Conservation (phyloP, 257 asterid species). For the Plectranthus barbatus region DNA sequence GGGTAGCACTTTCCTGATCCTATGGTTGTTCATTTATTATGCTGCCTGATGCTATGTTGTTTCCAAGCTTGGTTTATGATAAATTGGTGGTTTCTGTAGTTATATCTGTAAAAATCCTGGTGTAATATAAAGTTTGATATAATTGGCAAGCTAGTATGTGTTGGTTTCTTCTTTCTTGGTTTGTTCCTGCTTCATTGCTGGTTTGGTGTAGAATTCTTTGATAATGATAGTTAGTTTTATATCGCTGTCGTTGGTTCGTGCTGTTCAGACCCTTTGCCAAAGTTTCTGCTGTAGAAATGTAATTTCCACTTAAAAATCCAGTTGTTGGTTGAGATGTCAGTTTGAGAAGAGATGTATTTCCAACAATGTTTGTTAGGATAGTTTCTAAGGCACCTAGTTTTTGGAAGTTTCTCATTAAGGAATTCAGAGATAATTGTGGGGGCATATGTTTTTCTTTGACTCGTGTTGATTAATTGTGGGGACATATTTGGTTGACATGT, state of each 20-base stretch:
- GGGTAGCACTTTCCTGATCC: slow-evolving; percentile 40
- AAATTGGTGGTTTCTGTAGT: neutral
- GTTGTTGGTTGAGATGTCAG: slow-evolving; percentile 22
- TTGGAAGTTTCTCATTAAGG: neutral
- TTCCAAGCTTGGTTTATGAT: neutral
- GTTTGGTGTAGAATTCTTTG: neutral
- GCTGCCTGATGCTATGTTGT: neutral
- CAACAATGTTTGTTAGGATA: slow-evolving; percentile 12
- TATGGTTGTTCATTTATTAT: neutral
- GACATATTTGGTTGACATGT: neutral
- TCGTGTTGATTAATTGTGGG: neutral
- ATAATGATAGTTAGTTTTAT: neutral
- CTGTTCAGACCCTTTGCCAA: slow-evolving; percentile 14
- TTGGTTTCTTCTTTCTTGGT: neutral
- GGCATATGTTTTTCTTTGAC: neutral
- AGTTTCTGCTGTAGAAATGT: slow-evolving; percentile 17
- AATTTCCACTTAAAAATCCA: slow-evolving; percentile 6
- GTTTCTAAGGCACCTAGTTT: slow-evolving; percentile 15
- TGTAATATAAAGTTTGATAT: neutral
- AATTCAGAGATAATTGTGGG: neutral
- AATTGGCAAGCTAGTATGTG: neutral
- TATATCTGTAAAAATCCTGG: neutral
- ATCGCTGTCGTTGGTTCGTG: slow-evolving; percentile 1
- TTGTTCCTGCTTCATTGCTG: neutral
- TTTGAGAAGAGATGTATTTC: neutral